These are phyloP conservation scores for Cercophora scortea DNA, from an alignment of 495 filamentous ascomycete genomes.

Conservation along the genomic window DNA sequence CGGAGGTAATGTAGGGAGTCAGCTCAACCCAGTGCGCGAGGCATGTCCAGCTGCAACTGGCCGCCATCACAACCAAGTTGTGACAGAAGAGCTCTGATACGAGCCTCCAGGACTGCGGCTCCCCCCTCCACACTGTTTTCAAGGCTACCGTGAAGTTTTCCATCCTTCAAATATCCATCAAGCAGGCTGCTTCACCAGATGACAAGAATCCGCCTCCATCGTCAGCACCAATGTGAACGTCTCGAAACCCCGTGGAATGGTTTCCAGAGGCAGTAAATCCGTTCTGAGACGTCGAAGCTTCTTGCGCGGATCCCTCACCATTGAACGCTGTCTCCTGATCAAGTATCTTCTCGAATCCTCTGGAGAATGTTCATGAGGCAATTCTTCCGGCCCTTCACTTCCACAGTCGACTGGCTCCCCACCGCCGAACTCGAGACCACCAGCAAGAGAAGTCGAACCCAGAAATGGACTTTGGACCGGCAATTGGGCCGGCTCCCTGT, in stretches of 20 bases:
- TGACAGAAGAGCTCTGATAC: not conserved
- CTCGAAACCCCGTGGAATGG: slow-evolving; percentile 18
- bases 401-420: too few species aligned
- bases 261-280: slow-evolving; percentile 39
- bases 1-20: too few species aligned
- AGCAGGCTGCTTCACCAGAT: slow-evolving; percentile 2
- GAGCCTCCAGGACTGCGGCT: not conserved
- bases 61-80: not conserved
- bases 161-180: slow-evolving; percentile 9
- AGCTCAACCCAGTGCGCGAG: too few species aligned
- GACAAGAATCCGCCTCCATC: slow-evolving; percentile 5
- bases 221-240: slow-evolving; percentile 17
- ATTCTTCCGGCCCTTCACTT: too few species aligned
- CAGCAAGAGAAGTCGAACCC: too few species aligned
- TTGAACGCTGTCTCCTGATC: slow-evolving; percentile 30
- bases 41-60: too few species aligned
- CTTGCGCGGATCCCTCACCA: slow-evolving; percentile 14
- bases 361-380: too few species aligned
- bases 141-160: slow-evolving; percentile 1
- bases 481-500: too few species aligned
- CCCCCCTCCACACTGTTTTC: not conserved
- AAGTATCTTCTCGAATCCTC: slow-evolving; percentile 34
- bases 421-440: too few species aligned
- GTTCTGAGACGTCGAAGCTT: slow-evolving; percentile 31
- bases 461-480: too few species aligned